Evolutionary conservation across 2,329 filamentous ascomycete species (phyloP).

Genomic region (Talaromyces islandicus): DNA sequence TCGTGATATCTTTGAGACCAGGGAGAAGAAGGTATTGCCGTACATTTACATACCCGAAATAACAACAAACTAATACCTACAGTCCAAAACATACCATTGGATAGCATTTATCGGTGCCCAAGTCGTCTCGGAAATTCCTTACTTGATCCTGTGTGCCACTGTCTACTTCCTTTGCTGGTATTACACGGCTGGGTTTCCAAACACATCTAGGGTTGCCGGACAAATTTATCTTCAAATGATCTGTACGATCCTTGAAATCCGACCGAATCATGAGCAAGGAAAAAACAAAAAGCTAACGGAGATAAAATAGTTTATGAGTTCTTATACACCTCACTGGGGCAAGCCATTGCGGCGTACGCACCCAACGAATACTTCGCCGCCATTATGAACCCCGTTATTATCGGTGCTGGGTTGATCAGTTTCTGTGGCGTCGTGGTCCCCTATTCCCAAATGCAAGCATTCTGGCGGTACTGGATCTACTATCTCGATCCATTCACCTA

Average conservation of each 20-base stretch:
- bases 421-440: slow-evolving; percentile 37
- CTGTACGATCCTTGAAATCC: slow-evolving; percentile 16
- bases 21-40: slow-evolving; percentile 48
- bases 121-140: slow-evolving; percentile 43
- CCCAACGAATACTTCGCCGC: slow-evolving; percentile 57
- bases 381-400: slow-evolving; percentile 51
- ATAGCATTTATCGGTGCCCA: slow-evolving; percentile 52
- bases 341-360: slow-evolving; percentile 53
- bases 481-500: slow-evolving; percentile 41
- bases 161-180: slow-evolving; percentile 52
- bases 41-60: background rate
- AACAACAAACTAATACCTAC: background rate
- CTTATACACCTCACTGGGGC: slow-evolving; percentile 39
- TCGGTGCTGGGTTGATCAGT: slow-evolving; percentile 39
- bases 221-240: slow-evolving; percentile 37
- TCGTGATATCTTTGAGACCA: slow-evolving; percentile 52
- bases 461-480: slow-evolving; percentile 42
- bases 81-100: slow-evolving; percentile 57
- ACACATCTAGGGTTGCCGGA: slow-evolving; percentile 25
- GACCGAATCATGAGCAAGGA: background rate
- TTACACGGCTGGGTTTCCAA: slow-evolving; percentile 47
- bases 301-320: slow-evolving; percentile 33
- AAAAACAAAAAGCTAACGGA: background rate
- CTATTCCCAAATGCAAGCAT: slow-evolving; percentile 30
- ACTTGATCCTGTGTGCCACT: slow-evolving; percentile 40